Conservation (phyloP, 108 stramenopile genomes). For the Cyclostephanos invisitatus region DNA sequence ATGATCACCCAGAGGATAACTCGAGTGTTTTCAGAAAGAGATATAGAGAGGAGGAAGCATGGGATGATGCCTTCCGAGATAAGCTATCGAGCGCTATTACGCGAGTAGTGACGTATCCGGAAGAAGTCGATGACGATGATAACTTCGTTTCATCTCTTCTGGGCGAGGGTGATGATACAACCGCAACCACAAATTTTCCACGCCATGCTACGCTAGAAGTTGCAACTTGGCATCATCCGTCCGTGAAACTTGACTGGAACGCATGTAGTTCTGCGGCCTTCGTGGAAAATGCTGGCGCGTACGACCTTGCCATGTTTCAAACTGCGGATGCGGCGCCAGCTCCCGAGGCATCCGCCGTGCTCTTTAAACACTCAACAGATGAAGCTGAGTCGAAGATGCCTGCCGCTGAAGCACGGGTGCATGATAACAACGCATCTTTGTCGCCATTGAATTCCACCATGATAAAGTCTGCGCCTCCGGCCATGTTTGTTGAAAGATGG, state of each 20-base stretch:
- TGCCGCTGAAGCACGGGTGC: background rate
- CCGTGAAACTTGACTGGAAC: background rate
- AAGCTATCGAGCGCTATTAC: background rate
- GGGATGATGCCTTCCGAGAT: slow-evolving; percentile 1
- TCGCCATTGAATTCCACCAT: background rate
- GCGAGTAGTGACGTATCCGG: background rate
- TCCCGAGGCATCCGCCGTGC: background rate
- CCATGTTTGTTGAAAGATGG: slow-evolving; percentile 21
- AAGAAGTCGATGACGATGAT: slow-evolving; percentile 5
- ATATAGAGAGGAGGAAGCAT: slow-evolving; percentile 1
- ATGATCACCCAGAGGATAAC: background rate
- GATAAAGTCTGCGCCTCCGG: background rate
- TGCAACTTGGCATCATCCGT: background rate
- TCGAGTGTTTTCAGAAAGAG: slow-evolving; percentile 7
- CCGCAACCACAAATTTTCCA: background rate
- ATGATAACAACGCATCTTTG: background rate
- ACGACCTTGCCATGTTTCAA: background rate
- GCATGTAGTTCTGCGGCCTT: background rate
- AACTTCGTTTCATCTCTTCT: slow-evolving; percentile 9
- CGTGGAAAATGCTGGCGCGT: background rate
- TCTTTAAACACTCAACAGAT: too few species aligned
- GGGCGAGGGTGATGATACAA: background rate
- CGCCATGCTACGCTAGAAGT: background rate
- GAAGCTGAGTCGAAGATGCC: slow-evolving; percentile 2
- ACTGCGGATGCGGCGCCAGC: background rate